Evolutionary conservation across 2,329 filamentous ascomycete genomes (phyloP).

Genomic region (Chaetomium olivaceum): DNA sequence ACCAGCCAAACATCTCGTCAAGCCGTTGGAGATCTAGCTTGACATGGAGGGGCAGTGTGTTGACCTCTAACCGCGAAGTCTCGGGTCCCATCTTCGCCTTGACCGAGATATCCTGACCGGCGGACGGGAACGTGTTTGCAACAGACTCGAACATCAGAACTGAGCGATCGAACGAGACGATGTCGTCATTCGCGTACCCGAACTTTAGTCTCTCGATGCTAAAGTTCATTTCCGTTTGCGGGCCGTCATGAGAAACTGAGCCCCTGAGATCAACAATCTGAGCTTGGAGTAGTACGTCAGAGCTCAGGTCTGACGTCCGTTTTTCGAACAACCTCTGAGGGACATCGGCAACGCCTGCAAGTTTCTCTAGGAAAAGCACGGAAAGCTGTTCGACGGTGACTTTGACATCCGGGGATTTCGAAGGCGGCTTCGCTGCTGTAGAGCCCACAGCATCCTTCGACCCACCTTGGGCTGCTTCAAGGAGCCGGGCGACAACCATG

Average conservation of each 20-base stretch:
- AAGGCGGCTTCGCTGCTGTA: slow-evolving; percentile 18
- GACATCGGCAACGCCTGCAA: slow-evolving; percentile 54
- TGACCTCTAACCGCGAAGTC: slow-evolving; percentile 60
- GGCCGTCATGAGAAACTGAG: slow-evolving; percentile 34
- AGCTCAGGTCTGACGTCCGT: slow-evolving; percentile 43
- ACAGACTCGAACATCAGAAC: slow-evolving; percentile 61
- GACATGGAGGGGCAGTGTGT: slow-evolving; percentile 74
- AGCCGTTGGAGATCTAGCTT: slow-evolving; percentile 76
- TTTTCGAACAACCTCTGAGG: slow-evolving; percentile 48
- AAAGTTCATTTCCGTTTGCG: slow-evolving; percentile 42
- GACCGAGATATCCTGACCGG: slow-evolving; percentile 59
- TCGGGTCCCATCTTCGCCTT: slow-evolving; percentile 50
- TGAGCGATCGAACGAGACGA: slow-evolving; percentile 62
- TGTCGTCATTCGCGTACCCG: slow-evolving; percentile 62
- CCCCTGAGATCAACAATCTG: slow-evolving; percentile 49
- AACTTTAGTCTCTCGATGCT: slow-evolving; percentile 60
- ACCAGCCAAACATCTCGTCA: slow-evolving; percentile 84
- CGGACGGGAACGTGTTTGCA: slow-evolving; percentile 57
- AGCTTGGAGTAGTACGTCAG: slow-evolving; percentile 55
- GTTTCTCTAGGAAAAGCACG: slow-evolving; percentile 56
- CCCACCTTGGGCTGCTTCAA: slow-evolving; percentile 46
- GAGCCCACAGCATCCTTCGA: slow-evolving; percentile 21
- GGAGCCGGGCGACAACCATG: slow-evolving; percentile 52
- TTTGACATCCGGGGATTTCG: slow-evolving; percentile 44
- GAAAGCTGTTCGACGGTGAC: slow-evolving; percentile 52